Percentiles rank a stretch among this genome's conserved stretches.
Evolutionary conservation across 139 green algal species (phyloP).

Genomic region (Micractinium sp.): DNA sequence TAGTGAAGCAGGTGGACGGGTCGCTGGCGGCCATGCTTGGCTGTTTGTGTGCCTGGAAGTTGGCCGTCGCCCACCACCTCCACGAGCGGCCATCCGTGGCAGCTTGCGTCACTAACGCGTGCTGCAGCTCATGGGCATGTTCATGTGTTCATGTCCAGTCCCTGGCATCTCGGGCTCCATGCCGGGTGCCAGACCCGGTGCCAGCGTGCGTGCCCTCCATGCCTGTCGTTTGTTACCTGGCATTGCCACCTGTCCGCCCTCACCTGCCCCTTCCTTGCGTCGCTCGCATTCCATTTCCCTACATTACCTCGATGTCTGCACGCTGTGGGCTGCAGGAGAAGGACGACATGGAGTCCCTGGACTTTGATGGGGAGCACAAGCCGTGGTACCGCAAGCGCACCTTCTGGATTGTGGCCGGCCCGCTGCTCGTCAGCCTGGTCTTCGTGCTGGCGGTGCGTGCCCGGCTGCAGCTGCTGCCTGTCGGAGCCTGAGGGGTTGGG

Average conservation of each 20-base stretch:
- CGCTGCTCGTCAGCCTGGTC: constrained; percentile 17
- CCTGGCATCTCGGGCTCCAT: no score
- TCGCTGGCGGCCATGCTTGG: neutral
- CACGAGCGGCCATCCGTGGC: neutral
- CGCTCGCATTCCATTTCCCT: neutral
- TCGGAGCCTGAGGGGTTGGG: neutral
- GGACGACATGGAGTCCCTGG: constrained; percentile 30
- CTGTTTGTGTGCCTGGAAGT: neutral
- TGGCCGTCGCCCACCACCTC: neutral
- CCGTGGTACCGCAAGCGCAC: constrained; percentile 17
- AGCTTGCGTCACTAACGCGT: no score
- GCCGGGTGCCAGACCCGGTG: no score
- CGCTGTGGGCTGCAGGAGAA: neutral
- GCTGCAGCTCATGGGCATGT: no score
- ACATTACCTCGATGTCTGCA: neutral
- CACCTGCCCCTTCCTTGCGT: no score
- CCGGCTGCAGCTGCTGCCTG: neutral
- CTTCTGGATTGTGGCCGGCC: constrained; percentile 35
- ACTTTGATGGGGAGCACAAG: constrained; percentile 18
- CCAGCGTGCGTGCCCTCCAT: no score
- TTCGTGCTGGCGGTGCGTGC: constrained; percentile 20
- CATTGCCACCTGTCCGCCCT: no score
- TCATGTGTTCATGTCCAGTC: no score
- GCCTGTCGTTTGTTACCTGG: no score
- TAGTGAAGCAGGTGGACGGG: no score